phyloP scores from a whole-genome alignment of 805 yeast species.

The Saccharomyces cerevisiae region DNA sequence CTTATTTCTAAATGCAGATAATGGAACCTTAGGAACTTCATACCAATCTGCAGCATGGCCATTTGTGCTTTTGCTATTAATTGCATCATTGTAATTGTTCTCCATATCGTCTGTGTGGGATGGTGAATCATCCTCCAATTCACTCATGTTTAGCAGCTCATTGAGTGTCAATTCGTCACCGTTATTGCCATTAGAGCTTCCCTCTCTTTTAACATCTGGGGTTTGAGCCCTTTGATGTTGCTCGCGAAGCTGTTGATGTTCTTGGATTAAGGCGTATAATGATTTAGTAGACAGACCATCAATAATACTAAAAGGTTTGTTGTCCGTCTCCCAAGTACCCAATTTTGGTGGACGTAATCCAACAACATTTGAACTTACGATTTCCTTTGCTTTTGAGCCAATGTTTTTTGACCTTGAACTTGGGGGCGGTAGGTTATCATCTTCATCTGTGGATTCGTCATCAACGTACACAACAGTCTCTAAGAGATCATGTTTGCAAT shows the following conservation, averaged over 20 bases:
- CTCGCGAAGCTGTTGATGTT: slow-evolving; percentile 23
- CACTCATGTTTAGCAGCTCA: slow-evolving; percentile 82
- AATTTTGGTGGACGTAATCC: slow-evolving; percentile 85
- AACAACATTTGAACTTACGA: slow-evolving; percentile 76
- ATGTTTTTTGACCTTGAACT: slow-evolving; percentile 43
- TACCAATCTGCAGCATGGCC: slow-evolving; percentile 26
- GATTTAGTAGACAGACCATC: slow-evolving; percentile 91
- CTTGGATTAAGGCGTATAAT: slow-evolving; percentile 43
- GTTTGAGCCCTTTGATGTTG: slow-evolving; percentile 20
- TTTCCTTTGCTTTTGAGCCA: slow-evolving; percentile 83
- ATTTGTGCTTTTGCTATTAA: slow-evolving; percentile 1
- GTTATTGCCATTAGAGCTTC: slow-evolving; percentile 2
- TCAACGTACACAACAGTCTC: slow-evolving; percentile 39
- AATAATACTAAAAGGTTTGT: slow-evolving; percentile 84
- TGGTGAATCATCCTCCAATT: slow-evolving; percentile 55
- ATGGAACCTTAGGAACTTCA: slow-evolving; percentile 52
- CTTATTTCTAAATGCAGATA: slow-evolving; percentile 86
- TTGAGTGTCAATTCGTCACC: slow-evolving; percentile 48
- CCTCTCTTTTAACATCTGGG: slow-evolving; percentile 8
- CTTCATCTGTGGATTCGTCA: slow-evolving; percentile 94
- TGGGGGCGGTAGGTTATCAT: slow-evolving; percentile 68
- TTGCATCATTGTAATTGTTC: slow-evolving; percentile 32
- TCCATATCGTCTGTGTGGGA: slow-evolving; percentile 39
- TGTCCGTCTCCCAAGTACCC: slow-evolving; percentile 84
- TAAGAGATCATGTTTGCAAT: slow-evolving; percentile 24